Base-by-base conservation (phyloP, 495 filamentous ascomycete genomes). In the Hapsidospora chrysogenum region DNA sequence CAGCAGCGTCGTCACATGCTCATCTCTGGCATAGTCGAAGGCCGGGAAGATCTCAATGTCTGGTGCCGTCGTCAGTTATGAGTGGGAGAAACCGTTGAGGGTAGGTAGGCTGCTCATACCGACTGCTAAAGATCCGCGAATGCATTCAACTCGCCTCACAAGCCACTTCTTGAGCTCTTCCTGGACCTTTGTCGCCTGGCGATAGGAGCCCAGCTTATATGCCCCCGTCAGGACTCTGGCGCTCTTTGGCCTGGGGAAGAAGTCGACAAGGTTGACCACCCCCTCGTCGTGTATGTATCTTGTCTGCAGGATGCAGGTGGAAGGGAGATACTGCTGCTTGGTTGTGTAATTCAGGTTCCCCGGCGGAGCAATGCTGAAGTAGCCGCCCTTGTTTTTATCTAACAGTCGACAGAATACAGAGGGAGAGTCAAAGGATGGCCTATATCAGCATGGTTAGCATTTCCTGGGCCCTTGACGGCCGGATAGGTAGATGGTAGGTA, bases 201-300 rank as follows among this genome's bases (percentile, higher is more conserved):
- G 63, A 33, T 63, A 71, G 13, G 63, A 56, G 33, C 47, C 54
- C 41, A 62, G 58, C 44, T 61, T 59, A 9, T 54, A 43, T 7
- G 54, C 54, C 29, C 57, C 61, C 37, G 52, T 48, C 10, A 58
- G 33, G 21, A 62, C 54, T 14, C 51, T 52, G 30, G 61, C 47
- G 28, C 43, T 53, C 48, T 63, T 72, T 0, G 71, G 70, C 0
- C 71, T 60, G 2, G 77, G 77, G 35, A 83, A 83, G 56, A 78
- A 83, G 45, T 83, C 78, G 21, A 76, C 52, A 21, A 80, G 44
- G n/a, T 74, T 74, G 1, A 78, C 66, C 0, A 79, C 76, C 1
- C 78, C 78, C 36, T 72, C 69, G 43, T 83, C 76, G 31, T 71
- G 66, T 45, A 78, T 78, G 54, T 76, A 83, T 18, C 76, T 60